Base-by-base conservation (phyloP, 257 asterid species). In the Ilex aquifolium region DNA sequence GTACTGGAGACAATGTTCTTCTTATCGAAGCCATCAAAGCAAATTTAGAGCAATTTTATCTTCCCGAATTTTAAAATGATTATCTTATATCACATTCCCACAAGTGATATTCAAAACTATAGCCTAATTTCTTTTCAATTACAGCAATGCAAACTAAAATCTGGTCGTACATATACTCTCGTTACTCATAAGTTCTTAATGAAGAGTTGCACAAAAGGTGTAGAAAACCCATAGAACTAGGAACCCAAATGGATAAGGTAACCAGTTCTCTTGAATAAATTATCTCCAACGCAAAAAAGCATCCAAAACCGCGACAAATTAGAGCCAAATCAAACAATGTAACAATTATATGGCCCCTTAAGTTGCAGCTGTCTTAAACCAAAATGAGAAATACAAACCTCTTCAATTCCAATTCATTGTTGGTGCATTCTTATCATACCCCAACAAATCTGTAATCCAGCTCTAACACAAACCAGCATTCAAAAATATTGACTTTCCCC, bases 21-120 rank as follows among this genome's bases (percentile, higher is more conserved):
- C 96, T 76, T 56, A 86, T 78, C 14, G 88, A 89, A 56, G 95
- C 91, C 95, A 89, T 89, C 32, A 76, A 49, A 51, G 36, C 51
- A 44, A 46, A 65, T 71, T 59, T 31, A 55, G 7, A 8, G 46
- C 48, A 2, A 56, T 57, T 63, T 57, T 86, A 39, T 53, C 36
- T 63, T 60, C 15, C 36, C 72, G 51, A 63, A 68, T 44, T 59
- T 44, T 56, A 36, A 11, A 65, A 17, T 15, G 40, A 32, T 55
- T 57, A 36, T 39, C 49, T 63, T 50, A 68, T 55, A 56, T 44
- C 48, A 27, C 52, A 46, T 6, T 31, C 31, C 49, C 46, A 40
- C 48, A 53, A 50, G 32, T 13, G 21, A 55, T 29, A 44, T 21
- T 27, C 50, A 52, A 56, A 42, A 55, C 56, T 21, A 66, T 31